Evolutionary conservation across 2,329 filamentous ascomycete species (phyloP).

Genomic region (Botrytis galanthina): DNA sequence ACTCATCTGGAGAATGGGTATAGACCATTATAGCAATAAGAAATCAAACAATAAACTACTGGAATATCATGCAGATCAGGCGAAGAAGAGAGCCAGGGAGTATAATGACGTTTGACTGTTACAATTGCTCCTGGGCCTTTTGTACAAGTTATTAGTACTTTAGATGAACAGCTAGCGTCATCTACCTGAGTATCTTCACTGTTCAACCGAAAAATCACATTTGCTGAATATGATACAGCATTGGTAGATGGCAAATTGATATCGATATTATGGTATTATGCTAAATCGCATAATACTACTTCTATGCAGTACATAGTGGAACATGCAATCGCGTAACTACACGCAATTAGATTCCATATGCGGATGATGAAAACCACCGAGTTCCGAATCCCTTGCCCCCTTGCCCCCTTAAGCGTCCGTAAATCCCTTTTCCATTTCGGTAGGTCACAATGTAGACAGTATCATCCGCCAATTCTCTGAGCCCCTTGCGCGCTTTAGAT

Average conservation of each 20-base stretch:
- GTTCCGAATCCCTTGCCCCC: background rate
- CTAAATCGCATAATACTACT: background rate
- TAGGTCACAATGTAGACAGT: background rate
- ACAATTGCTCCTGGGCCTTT: background rate
- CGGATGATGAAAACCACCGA: background rate
- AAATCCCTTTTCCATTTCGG: background rate
- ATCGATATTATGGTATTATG: background rate
- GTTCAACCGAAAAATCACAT: background rate
- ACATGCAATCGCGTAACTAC: background rate
- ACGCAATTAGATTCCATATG: background rate
- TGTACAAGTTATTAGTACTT: no score
- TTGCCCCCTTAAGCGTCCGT: background rate
- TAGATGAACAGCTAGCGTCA: background rate
- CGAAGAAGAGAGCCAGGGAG: background rate
- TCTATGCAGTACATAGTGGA: background rate
- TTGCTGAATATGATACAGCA: no score
- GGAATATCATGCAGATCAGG: background rate
- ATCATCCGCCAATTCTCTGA: background rate
- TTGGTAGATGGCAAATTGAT: background rate
- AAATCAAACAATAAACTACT: no score
- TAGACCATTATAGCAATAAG: conserved; percentile 34
- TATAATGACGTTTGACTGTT: background rate
- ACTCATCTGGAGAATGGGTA: conserved; percentile 62
- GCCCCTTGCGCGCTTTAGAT: background rate
- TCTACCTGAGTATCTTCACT: background rate